phyloP scores from a whole-genome alignment of 1,284 basidiomycete species.

The Sanguinoderma infundibulare region DNA sequence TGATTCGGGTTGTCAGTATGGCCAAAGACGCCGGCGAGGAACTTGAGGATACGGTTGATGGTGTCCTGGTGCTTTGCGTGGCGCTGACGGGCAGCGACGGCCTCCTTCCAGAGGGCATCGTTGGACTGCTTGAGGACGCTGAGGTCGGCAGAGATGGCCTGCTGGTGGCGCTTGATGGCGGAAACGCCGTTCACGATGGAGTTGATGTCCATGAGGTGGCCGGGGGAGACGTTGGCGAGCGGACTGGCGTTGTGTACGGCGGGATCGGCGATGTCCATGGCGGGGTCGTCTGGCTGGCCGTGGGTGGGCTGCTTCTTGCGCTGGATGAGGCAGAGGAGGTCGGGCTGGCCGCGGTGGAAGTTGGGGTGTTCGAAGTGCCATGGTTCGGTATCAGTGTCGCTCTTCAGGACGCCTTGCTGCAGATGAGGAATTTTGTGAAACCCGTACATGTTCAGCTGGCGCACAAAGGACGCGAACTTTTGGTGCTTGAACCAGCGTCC shows the following conservation, averaged over 20 bases:
- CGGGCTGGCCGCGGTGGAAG: constrained; percentile 90
- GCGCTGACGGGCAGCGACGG: constrained; percentile 77
- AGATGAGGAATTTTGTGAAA: constrained; percentile 97
- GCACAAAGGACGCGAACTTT: constrained; percentile 93
- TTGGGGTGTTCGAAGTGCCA: constrained; percentile 95
- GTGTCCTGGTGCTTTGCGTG: constrained; percentile 95
- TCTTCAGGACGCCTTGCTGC: constrained; percentile 90
- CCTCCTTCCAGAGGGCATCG: constrained; percentile 92
- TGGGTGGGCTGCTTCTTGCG: constrained; percentile 64
- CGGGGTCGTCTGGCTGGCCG: constrained; percentile 26
- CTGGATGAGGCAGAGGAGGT: constrained; percentile 89
- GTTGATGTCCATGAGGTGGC: constrained; percentile 73
- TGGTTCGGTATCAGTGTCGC: constrained; percentile 83
- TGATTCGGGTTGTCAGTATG: constrained; percentile 46
- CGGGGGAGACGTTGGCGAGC: constrained; percentile 38
- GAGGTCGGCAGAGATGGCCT: constrained; percentile 86
- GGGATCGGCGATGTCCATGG: constrained; percentile 36
- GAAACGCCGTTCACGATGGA: constrained; percentile 84
- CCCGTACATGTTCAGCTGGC: constrained; percentile 98
- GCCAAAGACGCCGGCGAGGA: constrained; percentile 93
- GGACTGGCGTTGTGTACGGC: constrained; percentile 14
- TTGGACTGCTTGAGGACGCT: constrained; percentile 90
- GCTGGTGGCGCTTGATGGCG: constrained; percentile 91
- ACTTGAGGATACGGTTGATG: constrained; percentile 95
- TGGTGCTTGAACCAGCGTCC: constrained; percentile 97